These are phyloP conservation scores for Colletotrichum eremochloae DNA, from an alignment of 2,329 filamentous ascomycete species.

Conservation along the genomic window DNA sequence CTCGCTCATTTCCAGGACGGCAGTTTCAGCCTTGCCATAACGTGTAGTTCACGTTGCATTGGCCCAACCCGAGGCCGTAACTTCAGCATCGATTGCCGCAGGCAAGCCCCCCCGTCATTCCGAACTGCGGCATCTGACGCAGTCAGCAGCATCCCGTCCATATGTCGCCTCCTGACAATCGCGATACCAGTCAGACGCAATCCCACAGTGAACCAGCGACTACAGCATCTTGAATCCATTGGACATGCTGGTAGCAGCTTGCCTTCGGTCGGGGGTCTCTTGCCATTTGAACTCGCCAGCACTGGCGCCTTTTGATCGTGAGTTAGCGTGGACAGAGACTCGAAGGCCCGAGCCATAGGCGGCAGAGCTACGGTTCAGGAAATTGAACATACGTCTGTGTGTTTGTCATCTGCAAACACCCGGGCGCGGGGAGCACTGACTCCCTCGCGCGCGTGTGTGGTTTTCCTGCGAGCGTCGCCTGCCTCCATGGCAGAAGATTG, in stretches of 20 bases:
- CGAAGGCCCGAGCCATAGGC: slow-evolving; percentile 2
- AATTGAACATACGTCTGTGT: background rate
- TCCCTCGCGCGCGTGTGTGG: background rate
- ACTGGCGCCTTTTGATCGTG: background rate
- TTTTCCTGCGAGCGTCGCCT: background rate
- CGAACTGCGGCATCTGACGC: background rate
- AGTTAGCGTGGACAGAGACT: background rate
- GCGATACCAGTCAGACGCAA: background rate
- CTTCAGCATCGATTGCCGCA: background rate
- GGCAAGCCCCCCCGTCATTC: background rate
- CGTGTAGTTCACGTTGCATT: background rate
- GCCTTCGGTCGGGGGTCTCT: background rate
- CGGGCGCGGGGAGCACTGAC: slow-evolving; percentile 27
- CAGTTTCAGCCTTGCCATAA: slow-evolving; percentile 9
- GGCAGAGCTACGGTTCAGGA: background rate
- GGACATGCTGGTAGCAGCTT: background rate
- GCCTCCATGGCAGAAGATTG: background rate
- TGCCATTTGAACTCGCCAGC: slow-evolving; percentile 2
- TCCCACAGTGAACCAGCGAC: background rate
- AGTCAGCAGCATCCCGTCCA: background rate
- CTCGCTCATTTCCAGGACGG: background rate
- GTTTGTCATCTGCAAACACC: slow-evolving; percentile 33
- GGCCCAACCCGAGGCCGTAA: background rate
- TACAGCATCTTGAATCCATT: background rate
- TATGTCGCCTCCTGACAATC: slow-evolving; percentile 2